Conservation (phyloP, 78 protist genomes). For the Isochrysis galbana region DNA sequence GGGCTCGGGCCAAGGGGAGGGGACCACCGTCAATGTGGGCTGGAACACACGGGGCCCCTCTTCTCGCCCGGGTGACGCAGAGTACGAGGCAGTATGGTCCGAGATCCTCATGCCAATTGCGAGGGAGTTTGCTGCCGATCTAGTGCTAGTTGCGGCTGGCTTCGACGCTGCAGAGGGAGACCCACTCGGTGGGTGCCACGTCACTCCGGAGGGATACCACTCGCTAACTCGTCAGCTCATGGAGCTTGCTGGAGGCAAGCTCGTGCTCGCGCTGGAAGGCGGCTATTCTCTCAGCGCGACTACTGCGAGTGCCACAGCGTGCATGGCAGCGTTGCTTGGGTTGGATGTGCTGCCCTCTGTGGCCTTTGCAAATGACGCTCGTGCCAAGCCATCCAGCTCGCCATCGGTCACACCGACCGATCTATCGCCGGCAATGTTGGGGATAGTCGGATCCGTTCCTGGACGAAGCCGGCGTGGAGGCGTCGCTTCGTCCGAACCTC, state of each 20-base stretch:
- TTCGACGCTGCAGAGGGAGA: constrained; percentile 73
- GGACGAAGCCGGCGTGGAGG: too few relatives aligned
- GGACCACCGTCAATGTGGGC: background rate
- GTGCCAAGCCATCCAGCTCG: too few relatives aligned
- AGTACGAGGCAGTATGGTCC: constrained; percentile 47
- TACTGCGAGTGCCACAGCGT: background rate
- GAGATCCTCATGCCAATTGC: constrained; percentile 59
- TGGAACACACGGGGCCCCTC: background rate
- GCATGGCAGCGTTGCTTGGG: constrained; percentile 22
- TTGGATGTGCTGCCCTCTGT: background rate
- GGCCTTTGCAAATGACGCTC: background rate
- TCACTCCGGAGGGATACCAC: constrained; percentile 48
- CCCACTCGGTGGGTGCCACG: constrained; percentile 52
- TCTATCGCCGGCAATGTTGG: too few relatives aligned
- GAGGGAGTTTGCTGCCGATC: constrained; percentile 50
- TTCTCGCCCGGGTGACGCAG: constrained; percentile 46
- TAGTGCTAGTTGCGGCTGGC: constrained; percentile 65
- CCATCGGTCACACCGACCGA: too few relatives aligned
- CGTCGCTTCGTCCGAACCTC: too few relatives aligned
- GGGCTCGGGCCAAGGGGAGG: background rate
- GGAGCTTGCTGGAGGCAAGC: constrained; percentile 20
- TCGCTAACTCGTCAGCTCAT: constrained; percentile 14
- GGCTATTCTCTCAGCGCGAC: constrained; percentile 40
- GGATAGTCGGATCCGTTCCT: too few relatives aligned
- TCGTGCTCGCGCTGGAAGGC: constrained; percentile 63